These are phyloP conservation scores for Singerocomus rubriflavus DNA, from an alignment of 1,284 basidiomycete genomes.

Conservation along the genomic window DNA sequence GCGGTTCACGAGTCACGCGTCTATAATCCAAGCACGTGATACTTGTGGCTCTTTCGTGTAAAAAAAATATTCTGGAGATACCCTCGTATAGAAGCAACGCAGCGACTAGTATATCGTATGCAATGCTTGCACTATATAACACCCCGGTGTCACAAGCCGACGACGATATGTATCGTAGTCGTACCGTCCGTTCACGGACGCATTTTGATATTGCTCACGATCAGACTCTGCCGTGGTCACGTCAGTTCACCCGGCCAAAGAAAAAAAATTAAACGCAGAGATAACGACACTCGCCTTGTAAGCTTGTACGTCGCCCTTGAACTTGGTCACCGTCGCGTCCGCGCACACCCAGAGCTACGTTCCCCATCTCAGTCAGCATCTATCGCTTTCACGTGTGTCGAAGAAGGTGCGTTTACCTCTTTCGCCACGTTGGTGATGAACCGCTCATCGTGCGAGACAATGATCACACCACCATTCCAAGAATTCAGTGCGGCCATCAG, in stretches of 20 bases:
- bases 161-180: background rate
- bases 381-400: background rate
- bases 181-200: constrained; percentile 37
- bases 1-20: constrained; percentile 2
- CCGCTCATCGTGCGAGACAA: constrained; percentile 92
- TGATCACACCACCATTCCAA: constrained; percentile 96
- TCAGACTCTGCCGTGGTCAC: constrained; percentile 53
- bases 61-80: too few relatives aligned
- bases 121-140: background rate
- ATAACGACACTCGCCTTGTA: constrained; percentile 70
- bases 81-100: background rate
- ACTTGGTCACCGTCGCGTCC: constrained; percentile 80
- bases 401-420: constrained; percentile 47
- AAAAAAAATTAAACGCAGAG: constrained; percentile 7
- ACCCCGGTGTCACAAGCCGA: background rate
- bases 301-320: constrained; percentile 85
- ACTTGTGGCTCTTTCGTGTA: too few relatives aligned
- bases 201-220: constrained; percentile 76
- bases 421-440: constrained; percentile 85
- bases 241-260: background rate
- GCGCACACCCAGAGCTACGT: constrained; percentile 86
- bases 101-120: background rate
- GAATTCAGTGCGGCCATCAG: constrained; percentile 83
- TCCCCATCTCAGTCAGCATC: background rate
- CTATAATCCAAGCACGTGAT: background rate